Evolutionary conservation across 2,329 filamentous ascomycete species (phyloP).

Genomic region (Cucurbitaria berberidis): DNA sequence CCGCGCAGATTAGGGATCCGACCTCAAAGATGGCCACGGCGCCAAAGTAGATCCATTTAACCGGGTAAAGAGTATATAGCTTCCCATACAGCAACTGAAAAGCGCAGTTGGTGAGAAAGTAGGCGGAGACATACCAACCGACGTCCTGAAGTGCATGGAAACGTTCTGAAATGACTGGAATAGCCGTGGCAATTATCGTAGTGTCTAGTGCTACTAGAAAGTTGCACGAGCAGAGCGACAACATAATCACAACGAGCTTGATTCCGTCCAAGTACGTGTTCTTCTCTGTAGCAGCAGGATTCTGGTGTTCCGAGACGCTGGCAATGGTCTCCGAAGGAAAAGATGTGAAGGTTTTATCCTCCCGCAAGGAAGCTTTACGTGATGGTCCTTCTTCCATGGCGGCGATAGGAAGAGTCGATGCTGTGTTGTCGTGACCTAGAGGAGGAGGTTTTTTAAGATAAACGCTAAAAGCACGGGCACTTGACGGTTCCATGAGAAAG

Average conservation of each 20-base stretch:
- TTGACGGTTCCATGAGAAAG: no score
- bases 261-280: neutral
- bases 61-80: slow-evolving; percentile 46
- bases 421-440: no score
- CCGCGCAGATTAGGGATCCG: slow-evolving; percentile 52
- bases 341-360: no score
- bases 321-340: no score
- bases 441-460: no score
- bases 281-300: no score
- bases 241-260: neutral
- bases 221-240: neutral
- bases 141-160: slow-evolving; percentile 20
- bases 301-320: no score
- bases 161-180: neutral
- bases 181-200: neutral
- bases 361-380: no score
- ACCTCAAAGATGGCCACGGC: slow-evolving; percentile 45
- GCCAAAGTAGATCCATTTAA: slow-evolving; percentile 49
- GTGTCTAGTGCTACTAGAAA: neutral
- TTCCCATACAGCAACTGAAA: slow-evolving; percentile 47
- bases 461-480: no score
- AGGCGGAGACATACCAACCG: slow-evolving; percentile 55
- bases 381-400: no score
- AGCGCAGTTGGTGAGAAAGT: slow-evolving; percentile 12
- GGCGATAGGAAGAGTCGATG: no score